Evolutionary conservation across 768 basidiomycete species (phyloP), one percentile per base, ranked within the genome.

Genomic region (Russula sp.): DNA sequence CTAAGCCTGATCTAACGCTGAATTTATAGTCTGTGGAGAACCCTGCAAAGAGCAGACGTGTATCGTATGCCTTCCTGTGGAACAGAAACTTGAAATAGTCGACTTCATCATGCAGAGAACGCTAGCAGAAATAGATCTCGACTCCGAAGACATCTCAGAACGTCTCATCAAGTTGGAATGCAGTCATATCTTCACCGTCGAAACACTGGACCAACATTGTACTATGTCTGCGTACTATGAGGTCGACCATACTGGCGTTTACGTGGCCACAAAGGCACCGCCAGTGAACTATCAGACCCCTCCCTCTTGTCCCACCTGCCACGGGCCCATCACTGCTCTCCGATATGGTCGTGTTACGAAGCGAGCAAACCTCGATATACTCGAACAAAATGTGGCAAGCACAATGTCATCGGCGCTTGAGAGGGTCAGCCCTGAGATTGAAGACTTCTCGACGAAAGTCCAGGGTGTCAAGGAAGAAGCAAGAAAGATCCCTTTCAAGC

Each of bases 161-260:
- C 68, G 66, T 9, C 49, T 69, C 14, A 71, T 72, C 16, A 69
- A 66, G 6, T 63, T 71, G 9, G 71, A 70, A 35, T 77, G 77
- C 58, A 70, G 74, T 0, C 77, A 78, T 62, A 67, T 70, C 57
- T 76, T 77, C 65, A 77, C 77, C 0, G 72, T 75, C 14, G 76
- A 74, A 61, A 75, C 75, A 0, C 69, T 78, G 9, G 76, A 78
- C 47, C 74, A 75, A 0, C 68, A 71, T 51, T 73, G 71, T 66
- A 55, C 64, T 16, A 67, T 77, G 61, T 18, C 44, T 3, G 63
- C 69, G 0, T 73, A 70, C 64, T 78, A 77, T 64, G 60, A 63
- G 2, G 22, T 65, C 11, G 70, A 73, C 39, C 14, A n/a, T 0
- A 61, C 69, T 39, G 73, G 70, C 16, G 40, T 39, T 0, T 75